Base-by-base conservation (phyloP, 257 asterid species). In the Salvia splendens region DNA sequence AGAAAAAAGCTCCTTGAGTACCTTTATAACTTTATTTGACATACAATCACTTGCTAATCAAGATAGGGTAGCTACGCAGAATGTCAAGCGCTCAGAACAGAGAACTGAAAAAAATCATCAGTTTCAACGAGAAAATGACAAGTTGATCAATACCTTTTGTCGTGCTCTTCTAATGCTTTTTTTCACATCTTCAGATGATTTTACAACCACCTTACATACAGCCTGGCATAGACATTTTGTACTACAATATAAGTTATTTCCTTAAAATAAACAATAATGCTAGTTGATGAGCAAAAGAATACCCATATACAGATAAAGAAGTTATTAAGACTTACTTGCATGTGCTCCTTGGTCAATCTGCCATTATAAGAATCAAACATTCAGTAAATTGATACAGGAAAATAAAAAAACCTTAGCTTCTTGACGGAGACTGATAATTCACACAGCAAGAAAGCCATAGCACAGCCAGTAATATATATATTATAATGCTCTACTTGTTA, bases 271-370 rank as follows among this genome's bases (percentile, higher is more conserved):
- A 54, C 14, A 17, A 15, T n/a, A 8, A 20, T 50, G 75, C 36
- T 60, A 17, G 60, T 67, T 51, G 16, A 67, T 64, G 76, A 64
- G 71, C 52, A 66, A 67, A 55, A 42, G 20, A 60, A 67, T 28
- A 55, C 6, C 52, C 14, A 30, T 62, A 61, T 64, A 65, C 36
- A 45, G 42, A 67, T 35, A 69, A 10, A 38, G 32, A 47, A 58
- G 50, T 69, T 28, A 53, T 4, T 38, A 48, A 57, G 73, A 68
- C 90, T 81, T 76, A 91, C 97, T 89, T 86, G 96, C 80, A 83
- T 83, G 82, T 90, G 97, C 77, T 93, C 96, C 84, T 90, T 93
- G 38, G 99, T 90, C 85, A 93, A 78, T 69, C 99, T 93, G 90
- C 74, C 61, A 73, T 77, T 24, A 35, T n/a, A 74, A 71, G 36